phyloP scores from a whole-genome alignment of 2,329 filamentous ascomycete genomes.

The Neonectria faginata region DNA sequence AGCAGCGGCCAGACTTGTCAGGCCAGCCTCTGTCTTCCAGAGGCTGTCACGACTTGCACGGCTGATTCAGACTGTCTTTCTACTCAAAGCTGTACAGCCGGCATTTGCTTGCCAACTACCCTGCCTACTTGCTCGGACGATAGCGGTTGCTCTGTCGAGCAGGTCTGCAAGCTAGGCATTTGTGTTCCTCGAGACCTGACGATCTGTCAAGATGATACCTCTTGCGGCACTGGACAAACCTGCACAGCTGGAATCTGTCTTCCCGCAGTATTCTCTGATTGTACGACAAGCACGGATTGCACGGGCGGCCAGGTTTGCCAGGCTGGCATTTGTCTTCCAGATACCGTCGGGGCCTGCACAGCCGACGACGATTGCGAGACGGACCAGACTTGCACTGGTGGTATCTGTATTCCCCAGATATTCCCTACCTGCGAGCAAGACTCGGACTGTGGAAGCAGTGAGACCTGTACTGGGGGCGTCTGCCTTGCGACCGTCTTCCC shows the following conservation, averaged over 20 bases:
- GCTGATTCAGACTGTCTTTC: neutral
- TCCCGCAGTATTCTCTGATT: slow-evolving; percentile 1
- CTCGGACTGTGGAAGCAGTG: slow-evolving; percentile 6
- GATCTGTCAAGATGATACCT: neutral
- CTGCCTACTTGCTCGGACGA: slow-evolving; percentile 7
- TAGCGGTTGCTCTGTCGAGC: neutral
- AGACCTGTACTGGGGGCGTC: slow-evolving; percentile 17
- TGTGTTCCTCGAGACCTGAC: slow-evolving; percentile 11
- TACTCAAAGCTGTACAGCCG: slow-evolving; percentile 6
- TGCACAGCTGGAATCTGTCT: slow-evolving; percentile 17
- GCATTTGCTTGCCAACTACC: slow-evolving; percentile 11
- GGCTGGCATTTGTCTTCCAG: slow-evolving; percentile 3
- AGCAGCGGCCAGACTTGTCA: neutral
- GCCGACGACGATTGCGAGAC: neutral
- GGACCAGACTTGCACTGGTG: slow-evolving; percentile 15
- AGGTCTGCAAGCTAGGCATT: slow-evolving; percentile 9
- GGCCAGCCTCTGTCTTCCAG: slow-evolving; percentile 13
- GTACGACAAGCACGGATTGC: neutral
- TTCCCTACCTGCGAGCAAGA: slow-evolving; percentile 17
- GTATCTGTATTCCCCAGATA: slow-evolving; percentile 10
- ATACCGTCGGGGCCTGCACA: neutral
- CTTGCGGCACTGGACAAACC: slow-evolving; percentile 3
- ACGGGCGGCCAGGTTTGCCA: neutral
- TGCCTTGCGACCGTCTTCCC: slow-evolving; percentile 22
- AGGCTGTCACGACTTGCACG: neutral